phyloP scores from a whole-genome alignment of 768 basidiomycete species.

The Serendipita sp. region DNA sequence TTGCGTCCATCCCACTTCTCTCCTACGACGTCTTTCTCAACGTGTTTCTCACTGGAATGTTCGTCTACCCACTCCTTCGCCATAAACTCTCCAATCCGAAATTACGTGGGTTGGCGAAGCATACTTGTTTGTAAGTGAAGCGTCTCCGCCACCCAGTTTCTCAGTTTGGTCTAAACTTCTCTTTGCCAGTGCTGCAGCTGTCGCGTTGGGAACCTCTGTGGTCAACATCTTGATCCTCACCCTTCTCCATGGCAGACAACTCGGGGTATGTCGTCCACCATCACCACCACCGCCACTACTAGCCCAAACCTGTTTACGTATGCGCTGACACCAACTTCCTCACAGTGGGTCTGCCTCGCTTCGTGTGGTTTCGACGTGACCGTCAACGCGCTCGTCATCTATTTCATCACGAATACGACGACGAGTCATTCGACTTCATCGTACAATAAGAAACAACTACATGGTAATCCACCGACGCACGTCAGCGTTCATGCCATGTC shows the following conservation, averaged over 20 bases:
- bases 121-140: background rate
- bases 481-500: background rate
- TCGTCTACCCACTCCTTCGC: constrained; percentile 10
- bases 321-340: too few species aligned
- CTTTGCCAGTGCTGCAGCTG: background rate
- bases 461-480: background rate
- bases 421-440: too few species aligned
- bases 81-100: background rate
- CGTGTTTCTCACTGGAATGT: constrained; percentile 10
- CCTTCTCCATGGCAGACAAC: constrained; percentile 13
- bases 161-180: background rate
- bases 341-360: constrained; percentile 12
- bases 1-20: constrained; percentile 9
- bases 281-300: background rate
- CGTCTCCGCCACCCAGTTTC: too few species aligned
- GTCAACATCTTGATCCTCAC: constrained; percentile 14
- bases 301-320: background rate
- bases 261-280: constrained; percentile 6
- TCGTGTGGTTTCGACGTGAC: constrained; percentile 10
- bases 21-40: constrained; percentile 12
- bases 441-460: too few species aligned
- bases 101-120: background rate
- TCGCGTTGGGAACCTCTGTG: constrained; percentile 13
- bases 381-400: constrained; percentile 10
- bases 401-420: background rate